phyloP scores from a whole-genome alignment of 331 rosid species.

The Rhamnella rubrinervis region DNA sequence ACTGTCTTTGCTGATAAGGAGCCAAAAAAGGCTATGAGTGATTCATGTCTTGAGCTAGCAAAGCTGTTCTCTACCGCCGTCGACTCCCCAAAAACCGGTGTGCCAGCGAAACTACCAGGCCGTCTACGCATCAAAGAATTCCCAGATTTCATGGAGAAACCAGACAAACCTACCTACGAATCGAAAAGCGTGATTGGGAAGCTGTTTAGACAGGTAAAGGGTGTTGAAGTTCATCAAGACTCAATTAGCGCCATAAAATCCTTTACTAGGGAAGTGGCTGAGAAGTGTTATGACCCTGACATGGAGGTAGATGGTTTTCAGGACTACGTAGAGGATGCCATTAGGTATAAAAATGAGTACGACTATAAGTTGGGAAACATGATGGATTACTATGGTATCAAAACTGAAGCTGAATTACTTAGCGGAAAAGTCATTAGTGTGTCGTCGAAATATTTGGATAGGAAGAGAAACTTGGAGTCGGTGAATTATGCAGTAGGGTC shows the following conservation, averaged over 20 bases:
- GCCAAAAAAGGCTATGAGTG: conserved; percentile 44
- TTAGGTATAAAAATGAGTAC: conserved; percentile 25
- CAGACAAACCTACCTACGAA: conserved; percentile 50
- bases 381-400: conserved; percentile 39
- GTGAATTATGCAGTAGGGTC: conserved; percentile 22
- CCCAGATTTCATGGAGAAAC: conserved; percentile 89
- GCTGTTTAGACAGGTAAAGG: conserved; percentile 63
- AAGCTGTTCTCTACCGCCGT: conserved; percentile 63
- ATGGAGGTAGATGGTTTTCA: conserved; percentile 41
- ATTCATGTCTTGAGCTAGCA: conserved; percentile 50
- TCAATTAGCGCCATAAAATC: conserved; percentile 16
- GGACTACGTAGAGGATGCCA: conserved; percentile 23
- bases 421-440: conserved; percentile 24
- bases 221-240: conserved; percentile 25
- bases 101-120: conserved; percentile 59
- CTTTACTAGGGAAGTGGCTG: conserved; percentile 48
- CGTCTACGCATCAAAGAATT: conserved; percentile 50
- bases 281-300: conserved; percentile 31
- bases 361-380: conserved; percentile 39
- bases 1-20: conserved; percentile 66
- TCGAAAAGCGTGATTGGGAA: conserved; percentile 63
- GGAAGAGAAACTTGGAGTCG: conserved; percentile 25
- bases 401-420: conserved; percentile 44
- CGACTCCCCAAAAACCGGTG: conserved; percentile 83
- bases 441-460: conserved; percentile 18